Conservation (phyloP, 208 protist genomes). For the Leishmania gerbilli region DNA sequence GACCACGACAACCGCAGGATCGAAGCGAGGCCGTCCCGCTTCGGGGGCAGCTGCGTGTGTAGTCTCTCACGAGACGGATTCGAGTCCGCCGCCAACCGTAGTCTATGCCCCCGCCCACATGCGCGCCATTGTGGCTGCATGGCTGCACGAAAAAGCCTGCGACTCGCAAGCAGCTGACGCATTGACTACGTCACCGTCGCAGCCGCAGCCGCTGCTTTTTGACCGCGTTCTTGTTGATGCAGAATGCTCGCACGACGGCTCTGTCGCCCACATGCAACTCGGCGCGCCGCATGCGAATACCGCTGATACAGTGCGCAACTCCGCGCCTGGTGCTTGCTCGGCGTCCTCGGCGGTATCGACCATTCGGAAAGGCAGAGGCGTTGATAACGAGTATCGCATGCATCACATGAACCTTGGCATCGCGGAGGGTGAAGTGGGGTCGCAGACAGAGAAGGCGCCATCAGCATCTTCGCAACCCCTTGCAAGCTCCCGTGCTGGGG, state of each 20-base stretch:
- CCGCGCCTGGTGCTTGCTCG: background rate
- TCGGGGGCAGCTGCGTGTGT: background rate
- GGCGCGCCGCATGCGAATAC: background rate
- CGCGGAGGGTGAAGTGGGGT: too few relatives aligned
- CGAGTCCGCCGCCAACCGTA: background rate
- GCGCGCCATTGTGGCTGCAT: background rate
- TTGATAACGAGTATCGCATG: conserved; percentile 75
- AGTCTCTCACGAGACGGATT: background rate
- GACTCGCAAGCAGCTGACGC: background rate
- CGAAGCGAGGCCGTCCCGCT: background rate
- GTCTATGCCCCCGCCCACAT: conserved; percentile 29
- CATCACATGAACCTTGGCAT: conserved; percentile 36
- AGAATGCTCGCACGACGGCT: conserved; percentile 92
- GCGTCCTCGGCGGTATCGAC: background rate
- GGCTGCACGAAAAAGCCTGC: background rate
- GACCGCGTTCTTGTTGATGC: conserved; percentile 89
- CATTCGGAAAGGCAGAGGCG: conserved; percentile 24
- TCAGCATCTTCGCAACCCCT: background rate
- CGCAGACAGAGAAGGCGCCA: background rate
- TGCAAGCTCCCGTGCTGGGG: background rate
- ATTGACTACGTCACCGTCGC: background rate
- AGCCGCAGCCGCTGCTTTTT: conserved; percentile 36
- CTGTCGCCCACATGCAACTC: conserved; percentile 66
- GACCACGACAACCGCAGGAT: background rate
- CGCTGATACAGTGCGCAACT: background rate